Percentiles rank a stretch among this genome's conserved stretches.
Conservation (phyloP, 2,329 filamentous ascomycete species). For the Didymosphaeria variabile region DNA sequence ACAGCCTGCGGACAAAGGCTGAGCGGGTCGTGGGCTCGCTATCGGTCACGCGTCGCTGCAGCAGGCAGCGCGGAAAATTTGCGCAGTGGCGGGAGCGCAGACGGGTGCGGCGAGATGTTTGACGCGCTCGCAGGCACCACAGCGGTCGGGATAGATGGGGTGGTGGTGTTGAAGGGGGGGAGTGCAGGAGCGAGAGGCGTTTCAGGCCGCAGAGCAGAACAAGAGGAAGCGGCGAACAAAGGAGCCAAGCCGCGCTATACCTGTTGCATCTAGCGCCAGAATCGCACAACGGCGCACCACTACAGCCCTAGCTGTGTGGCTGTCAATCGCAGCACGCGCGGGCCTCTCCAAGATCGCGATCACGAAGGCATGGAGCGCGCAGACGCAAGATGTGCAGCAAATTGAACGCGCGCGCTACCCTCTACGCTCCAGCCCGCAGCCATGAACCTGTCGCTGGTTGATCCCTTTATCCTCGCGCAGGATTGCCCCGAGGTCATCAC, state of each 20-base stretch:
- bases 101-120: constrained; percentile 31
- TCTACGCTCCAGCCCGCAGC: constrained; percentile 28
- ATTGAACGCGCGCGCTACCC: constrained; percentile 24
- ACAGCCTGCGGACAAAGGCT: constrained; percentile 38
- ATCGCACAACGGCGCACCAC: neutral
- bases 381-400: constrained; percentile 27
- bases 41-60: constrained; percentile 35
- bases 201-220: constrained; percentile 6
- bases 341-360: neutral
- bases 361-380: constrained; percentile 12
- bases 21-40: constrained; percentile 40
- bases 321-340: neutral
- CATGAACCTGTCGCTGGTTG: constrained; percentile 77
- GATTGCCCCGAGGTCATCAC: constrained; percentile 93
- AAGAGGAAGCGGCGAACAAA: constrained; percentile 19
- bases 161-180: constrained; percentile 36
- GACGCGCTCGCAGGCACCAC: constrained; percentile 47
- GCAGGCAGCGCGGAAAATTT: constrained; percentile 34
- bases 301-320: no score
- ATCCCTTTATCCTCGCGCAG: constrained; percentile 75
- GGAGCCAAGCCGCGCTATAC: constrained; percentile 1
- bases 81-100: constrained; percentile 38
- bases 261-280: neutral
- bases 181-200: constrained; percentile 25
- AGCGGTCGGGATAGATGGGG: constrained; percentile 43